A percentile compares a stretch with the other conserved stretches of the same genome.
These are phyloP conservation scores for Paramecium caudatum DNA, from an alignment of 73 alveolate genomes.

Conservation along the genomic window DNA sequence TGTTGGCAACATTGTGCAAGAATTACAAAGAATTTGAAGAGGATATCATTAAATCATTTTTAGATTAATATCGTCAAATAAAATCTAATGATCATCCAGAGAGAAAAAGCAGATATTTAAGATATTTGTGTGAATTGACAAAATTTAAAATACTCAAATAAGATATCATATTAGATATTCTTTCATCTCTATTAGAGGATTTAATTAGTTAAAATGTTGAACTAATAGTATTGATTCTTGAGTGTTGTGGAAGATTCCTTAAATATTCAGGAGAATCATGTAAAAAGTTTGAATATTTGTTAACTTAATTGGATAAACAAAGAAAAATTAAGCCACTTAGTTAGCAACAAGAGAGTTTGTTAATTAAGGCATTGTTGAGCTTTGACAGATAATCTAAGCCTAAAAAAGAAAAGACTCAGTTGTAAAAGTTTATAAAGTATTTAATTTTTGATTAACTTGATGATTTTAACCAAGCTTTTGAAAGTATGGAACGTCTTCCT, in stretches of 20 bases:
- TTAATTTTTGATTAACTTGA: constrained; percentile 60
- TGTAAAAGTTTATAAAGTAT: constrained; percentile 62
- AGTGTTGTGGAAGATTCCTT: constrained; percentile 71
- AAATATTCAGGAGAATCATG: constrained; percentile 70
- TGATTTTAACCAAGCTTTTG: constrained; percentile 26
- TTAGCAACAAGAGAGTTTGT: constrained; percentile 7
- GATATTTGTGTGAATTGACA: constrained; percentile 72
- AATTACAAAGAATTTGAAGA: constrained; percentile 73
- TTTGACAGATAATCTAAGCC: constrained; percentile 51
- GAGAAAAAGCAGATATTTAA: constrained; percentile 67
- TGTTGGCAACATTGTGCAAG: constrained; percentile 71
- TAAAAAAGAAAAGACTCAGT: constrained; percentile 60
- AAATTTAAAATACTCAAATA: constrained; percentile 67
- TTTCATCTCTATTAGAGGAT: constrained; percentile 63
- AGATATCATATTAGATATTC: constrained; percentile 63
- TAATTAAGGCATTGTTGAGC: constrained; percentile 47
- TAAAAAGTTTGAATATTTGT: constrained; percentile 37
- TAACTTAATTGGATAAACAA: constrained; percentile 49
- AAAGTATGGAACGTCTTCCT: constrained; percentile 37
- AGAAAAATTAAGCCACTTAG: constrained; percentile 59
- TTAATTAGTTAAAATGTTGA: constrained; percentile 68
- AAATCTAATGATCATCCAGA: constrained; percentile 49
- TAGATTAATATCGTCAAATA: constrained; percentile 45
- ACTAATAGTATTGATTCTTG: constrained; percentile 52
- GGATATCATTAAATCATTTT: constrained; percentile 61